These are phyloP conservation scores for Exophiala sp. DNA, from an alignment of 2,329 filamentous ascomycete species.

Conservation along the genomic window DNA sequence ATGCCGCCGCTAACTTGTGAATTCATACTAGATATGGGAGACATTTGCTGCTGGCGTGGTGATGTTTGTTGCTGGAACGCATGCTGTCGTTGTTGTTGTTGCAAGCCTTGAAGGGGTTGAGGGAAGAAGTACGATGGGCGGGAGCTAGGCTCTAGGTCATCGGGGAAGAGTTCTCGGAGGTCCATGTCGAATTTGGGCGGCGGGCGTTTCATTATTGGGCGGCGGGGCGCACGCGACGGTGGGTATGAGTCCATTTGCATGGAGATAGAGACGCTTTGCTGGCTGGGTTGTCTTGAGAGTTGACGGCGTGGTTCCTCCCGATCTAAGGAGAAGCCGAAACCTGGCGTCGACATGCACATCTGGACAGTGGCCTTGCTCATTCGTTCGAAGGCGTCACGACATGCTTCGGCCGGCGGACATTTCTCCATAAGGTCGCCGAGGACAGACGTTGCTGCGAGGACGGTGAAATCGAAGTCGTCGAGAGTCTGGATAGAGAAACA, in stretches of 20 bases:
- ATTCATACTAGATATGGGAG: slow-evolving; percentile 18
- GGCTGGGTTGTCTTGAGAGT: slow-evolving; percentile 35
- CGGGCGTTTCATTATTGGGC: slow-evolving; percentile 34
- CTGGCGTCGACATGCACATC: slow-evolving; percentile 84
- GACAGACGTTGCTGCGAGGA: slow-evolving; percentile 86
- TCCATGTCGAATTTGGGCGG: slow-evolving; percentile 56
- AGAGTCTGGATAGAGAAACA: slow-evolving; percentile 51
- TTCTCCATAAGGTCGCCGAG: slow-evolving; percentile 88
- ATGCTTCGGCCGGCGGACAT: slow-evolving; percentile 90
- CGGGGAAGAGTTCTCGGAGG: slow-evolving; percentile 47
- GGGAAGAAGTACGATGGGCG: slow-evolving; percentile 22
- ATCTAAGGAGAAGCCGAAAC: slow-evolving; percentile 55
- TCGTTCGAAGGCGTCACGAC: slow-evolving; percentile 86
- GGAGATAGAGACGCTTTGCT: slow-evolving; percentile 26
- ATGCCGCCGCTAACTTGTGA: slow-evolving; percentile 18
- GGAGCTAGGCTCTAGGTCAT: slow-evolving; percentile 34
- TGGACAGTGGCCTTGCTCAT: slow-evolving; percentile 94
- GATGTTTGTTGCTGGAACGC: slow-evolving; percentile 6
- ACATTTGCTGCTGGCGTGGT: slow-evolving; percentile 12
- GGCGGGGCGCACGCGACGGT: slow-evolving; percentile 11
- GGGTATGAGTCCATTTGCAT: slow-evolving; percentile 23
- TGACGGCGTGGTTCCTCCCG: slow-evolving; percentile 22
- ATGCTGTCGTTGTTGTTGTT: slow-evolving; percentile 4
- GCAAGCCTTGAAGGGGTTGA: slow-evolving; percentile 10
- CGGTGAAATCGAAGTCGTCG: slow-evolving; percentile 96